Evolutionary conservation across 2,329 filamentous ascomycete genomes (phyloP).

Genomic region (Fusarium verticillioides): DNA sequence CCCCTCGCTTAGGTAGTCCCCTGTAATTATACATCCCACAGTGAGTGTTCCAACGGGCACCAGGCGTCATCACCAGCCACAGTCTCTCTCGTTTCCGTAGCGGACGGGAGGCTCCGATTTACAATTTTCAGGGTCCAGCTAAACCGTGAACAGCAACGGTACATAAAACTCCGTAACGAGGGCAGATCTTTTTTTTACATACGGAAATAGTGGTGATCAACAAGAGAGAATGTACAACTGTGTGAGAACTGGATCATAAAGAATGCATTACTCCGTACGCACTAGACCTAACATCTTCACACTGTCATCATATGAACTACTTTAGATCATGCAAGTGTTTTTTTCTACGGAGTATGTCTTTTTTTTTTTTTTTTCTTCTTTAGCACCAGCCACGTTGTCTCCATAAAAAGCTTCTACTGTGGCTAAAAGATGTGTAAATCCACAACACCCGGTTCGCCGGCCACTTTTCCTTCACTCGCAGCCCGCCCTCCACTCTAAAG

Average conservation of each 20-base stretch:
- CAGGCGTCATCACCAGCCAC: constrained; percentile 31
- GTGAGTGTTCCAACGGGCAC: not conserved
- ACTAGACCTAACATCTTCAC: not conserved
- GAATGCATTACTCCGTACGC: not conserved
- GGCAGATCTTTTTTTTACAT: not conserved
- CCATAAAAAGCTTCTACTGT: constrained; percentile 3
- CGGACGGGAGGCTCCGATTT: constrained; percentile 20
- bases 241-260: not conserved
- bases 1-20: constrained; percentile 28
- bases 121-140: constrained; percentile 28
- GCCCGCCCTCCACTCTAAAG: constrained; percentile 26
- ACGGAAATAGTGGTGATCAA: not conserved
- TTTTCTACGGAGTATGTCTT: not conserved
- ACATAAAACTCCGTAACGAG: not conserved
- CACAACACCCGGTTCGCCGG: constrained; percentile 39
- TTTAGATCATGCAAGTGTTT: constrained; percentile 1
- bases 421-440: constrained; percentile 35
- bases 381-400: constrained; percentile 15
- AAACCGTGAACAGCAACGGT: constrained; percentile 13
- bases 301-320: not conserved
- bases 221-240: not conserved
- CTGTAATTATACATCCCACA: constrained; percentile 6
- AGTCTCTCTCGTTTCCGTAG: constrained; percentile 3
- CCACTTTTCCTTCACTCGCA: constrained; percentile 38
- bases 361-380: not conserved